A percentile compares a stretch with the other conserved stretches of the same genome.
Conservation (phyloP, 2,329 filamentous ascomycete species). For the Colletotrichum nymphaeae region DNA sequence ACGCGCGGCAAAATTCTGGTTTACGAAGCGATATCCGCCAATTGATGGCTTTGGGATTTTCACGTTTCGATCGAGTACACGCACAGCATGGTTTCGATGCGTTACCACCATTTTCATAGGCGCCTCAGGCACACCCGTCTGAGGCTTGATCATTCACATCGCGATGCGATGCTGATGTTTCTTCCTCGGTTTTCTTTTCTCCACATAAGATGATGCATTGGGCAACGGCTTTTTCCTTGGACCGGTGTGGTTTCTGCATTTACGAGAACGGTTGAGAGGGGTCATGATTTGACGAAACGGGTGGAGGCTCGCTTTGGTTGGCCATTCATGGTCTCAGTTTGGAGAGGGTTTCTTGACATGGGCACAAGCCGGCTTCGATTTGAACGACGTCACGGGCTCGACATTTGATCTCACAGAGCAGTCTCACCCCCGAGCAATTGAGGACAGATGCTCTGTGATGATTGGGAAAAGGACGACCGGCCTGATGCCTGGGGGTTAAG, state of each 20-base stretch:
- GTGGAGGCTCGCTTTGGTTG: conserved; percentile 19
- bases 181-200: conserved; percentile 13
- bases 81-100: conserved; percentile 23
- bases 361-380: not conserved
- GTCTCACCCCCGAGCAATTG: not conserved
- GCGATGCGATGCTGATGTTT: conserved; percentile 5
- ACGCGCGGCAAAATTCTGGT: conserved; percentile 34
- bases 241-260: conserved; percentile 33
- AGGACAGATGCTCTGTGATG: not conserved
- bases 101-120: conserved; percentile 13
- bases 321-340: not conserved
- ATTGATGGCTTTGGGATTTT: conserved; percentile 10
- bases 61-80: conserved; percentile 18
- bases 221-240: conserved; percentile 32
- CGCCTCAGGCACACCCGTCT: not conserved
- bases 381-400: not conserved
- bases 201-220: conserved; percentile 36
- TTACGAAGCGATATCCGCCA: conserved; percentile 31
- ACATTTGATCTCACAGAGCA: not conserved
- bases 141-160: conserved; percentile 8
- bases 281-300: conserved; percentile 18
- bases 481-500: not conserved
- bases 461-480: not conserved
- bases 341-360: not conserved
- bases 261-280: conserved; percentile 7